These are phyloP conservation scores for Malus sylvestris DNA, from an alignment of 306 rosid genomes.

Conservation along the genomic window DNA sequence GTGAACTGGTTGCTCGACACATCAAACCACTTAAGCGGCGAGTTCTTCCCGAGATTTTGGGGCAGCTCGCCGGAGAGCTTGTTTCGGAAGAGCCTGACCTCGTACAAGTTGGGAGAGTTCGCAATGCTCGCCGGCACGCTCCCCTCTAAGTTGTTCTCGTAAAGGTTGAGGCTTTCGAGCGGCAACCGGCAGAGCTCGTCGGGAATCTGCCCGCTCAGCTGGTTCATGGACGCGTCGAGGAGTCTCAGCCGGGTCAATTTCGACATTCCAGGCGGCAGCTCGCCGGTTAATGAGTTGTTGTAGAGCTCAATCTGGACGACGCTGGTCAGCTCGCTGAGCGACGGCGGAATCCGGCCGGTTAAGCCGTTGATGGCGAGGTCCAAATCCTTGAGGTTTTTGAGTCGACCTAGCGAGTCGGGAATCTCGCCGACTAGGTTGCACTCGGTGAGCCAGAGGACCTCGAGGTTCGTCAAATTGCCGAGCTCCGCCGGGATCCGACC, in stretches of 20 bases:
- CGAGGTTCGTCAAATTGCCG: conserved; percentile 57
- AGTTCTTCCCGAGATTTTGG: conserved; percentile 44
- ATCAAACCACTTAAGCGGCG: conserved; percentile 62
- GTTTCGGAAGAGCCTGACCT: conserved; percentile 56
- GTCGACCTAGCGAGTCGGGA: conserved; percentile 55
- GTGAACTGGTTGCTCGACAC: conserved; percentile 52
- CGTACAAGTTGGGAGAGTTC: conserved; percentile 47
- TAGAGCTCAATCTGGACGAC: conserved; percentile 70
- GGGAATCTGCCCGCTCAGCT: conserved; percentile 49
- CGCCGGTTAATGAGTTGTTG: conserved; percentile 67
- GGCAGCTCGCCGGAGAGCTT: conserved; percentile 57
- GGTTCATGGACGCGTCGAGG: conserved; percentile 73
- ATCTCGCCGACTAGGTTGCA: conserved; percentile 64
- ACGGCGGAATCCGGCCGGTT: conserved; percentile 49
- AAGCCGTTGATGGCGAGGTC: conserved; percentile 61
- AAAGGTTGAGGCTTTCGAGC: conserved; percentile 66
- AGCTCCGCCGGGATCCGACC: conserved; percentile 58
- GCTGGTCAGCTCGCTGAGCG: conserved; percentile 36
- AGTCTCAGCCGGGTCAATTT: conserved; percentile 58
- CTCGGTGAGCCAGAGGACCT: conserved; percentile 57
- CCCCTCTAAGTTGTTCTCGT: conserved; percentile 64
- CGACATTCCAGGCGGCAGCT: conserved; percentile 53
- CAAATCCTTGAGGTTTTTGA: conserved; percentile 40
- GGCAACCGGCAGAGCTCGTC: conserved; percentile 54
- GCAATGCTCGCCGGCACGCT: conserved; percentile 58